Conservation (phyloP, 331 rosid genomes). For the Quercus phellos region DNA sequence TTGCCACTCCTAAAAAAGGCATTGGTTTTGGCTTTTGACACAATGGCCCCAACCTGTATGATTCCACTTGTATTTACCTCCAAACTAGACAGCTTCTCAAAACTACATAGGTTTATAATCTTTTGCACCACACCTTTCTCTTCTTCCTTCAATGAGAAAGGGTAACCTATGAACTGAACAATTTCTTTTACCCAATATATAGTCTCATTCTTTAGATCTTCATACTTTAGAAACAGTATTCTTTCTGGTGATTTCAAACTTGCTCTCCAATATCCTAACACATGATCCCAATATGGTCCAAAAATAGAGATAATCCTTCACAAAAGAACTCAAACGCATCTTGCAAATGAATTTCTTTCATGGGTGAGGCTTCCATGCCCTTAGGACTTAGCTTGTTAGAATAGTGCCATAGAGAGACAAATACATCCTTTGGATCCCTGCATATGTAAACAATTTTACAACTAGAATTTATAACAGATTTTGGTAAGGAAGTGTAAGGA, state of each 20-base stretch:
- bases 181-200: neutral
- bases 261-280: conserved; percentile 8
- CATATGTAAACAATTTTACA: conserved; percentile 12
- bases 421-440: conserved; percentile 24
- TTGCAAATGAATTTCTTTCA: neutral
- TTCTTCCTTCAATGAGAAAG: conserved; percentile 11
- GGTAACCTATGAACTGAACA: conserved; percentile 7
- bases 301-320: neutral
- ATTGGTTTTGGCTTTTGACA: neutral
- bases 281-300: conserved; percentile 16
- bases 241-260: conserved; percentile 9
- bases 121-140: neutral
- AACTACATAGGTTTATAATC: conserved; percentile 5
- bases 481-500: conserved; percentile 17
- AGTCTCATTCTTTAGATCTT: conserved; percentile 6
- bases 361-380: neutral
- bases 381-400: neutral
- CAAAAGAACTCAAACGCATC: conserved; percentile 13
- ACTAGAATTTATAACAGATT: neutral
- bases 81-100: conserved; percentile 11
- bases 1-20: conserved; percentile 1
- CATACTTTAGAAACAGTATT: conserved; percentile 1
- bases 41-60: neutral
- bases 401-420: conserved; percentile 19
- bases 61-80: conserved; percentile 16